Conservation (phyloP, 352 stramenopile species). For the Phytophthora constricta region DNA sequence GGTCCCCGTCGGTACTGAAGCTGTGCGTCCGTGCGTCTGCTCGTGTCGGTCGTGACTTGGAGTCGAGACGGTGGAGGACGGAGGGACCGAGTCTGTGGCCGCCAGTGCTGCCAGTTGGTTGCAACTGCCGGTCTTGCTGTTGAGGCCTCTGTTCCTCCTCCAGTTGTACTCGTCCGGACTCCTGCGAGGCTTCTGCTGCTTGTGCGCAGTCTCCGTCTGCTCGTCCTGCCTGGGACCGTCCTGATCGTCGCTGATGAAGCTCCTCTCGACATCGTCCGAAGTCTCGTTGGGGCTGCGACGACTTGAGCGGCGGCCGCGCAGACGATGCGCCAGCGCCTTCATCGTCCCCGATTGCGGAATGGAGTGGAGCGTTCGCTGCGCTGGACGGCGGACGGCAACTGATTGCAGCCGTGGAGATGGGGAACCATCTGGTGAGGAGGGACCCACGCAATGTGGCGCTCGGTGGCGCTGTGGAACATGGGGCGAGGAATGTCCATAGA, state of each 20-base stretch:
- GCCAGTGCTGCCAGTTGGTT: slow-evolving; percentile 9
- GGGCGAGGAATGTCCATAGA: too few relatives aligned
- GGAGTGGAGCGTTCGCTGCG: too few relatives aligned
- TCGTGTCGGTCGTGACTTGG: slow-evolving; percentile 1
- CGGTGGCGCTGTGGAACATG: slow-evolving; percentile 7
- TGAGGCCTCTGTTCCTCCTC: slow-evolving; percentile 28
- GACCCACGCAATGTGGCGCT: slow-evolving; percentile 28
- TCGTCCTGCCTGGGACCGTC: background rate
- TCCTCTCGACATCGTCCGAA: slow-evolving; percentile 21
- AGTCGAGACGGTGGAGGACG: slow-evolving; percentile 14
- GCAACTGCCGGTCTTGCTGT: slow-evolving; percentile 31
- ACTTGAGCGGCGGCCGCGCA: slow-evolving; percentile 28
- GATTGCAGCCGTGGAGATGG: background rate
- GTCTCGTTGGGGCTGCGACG: slow-evolving; percentile 8
- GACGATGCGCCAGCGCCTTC: slow-evolving; percentile 46
- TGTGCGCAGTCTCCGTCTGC: slow-evolving; percentile 3
- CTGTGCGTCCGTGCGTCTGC: slow-evolving; percentile 10
- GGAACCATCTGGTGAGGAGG: slow-evolving; percentile 1
- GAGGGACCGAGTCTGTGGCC: slow-evolving; percentile 1
- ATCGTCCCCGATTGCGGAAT: slow-evolving; percentile 9
- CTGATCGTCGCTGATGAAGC: slow-evolving; percentile 4
- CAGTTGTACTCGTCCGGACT: slow-evolving; percentile 19
- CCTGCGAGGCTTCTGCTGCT: background rate
- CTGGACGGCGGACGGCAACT: too few relatives aligned
- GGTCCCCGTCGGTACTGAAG: background rate